Evolutionary conservation across 225 moss, liverwort and hornwort genomes (phyloP).

Genomic region (Straminergon stramineum): DNA sequence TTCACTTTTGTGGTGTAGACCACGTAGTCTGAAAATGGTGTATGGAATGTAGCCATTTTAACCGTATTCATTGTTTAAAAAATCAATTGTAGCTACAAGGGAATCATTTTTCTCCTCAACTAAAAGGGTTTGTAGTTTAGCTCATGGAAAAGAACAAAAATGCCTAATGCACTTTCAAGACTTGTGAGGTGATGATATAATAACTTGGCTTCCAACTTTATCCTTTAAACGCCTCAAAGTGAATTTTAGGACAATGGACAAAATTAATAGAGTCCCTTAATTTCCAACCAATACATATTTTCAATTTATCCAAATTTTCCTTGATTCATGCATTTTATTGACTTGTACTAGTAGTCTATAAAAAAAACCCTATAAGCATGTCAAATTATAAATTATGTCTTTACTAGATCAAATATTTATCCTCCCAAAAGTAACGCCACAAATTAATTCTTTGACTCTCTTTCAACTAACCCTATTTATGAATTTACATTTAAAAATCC

Average conservation of each 20-base stretch:
- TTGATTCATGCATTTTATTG: not conserved
- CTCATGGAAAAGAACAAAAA: not conserved
- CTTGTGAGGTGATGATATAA: not conserved
- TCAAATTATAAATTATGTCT: not conserved
- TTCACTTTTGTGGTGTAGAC: too few species aligned
- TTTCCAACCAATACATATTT: not conserved
- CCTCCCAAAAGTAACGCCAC: not conserved
- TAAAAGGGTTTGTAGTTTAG: not conserved
- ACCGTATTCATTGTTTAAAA: too few species aligned
- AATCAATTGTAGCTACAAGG: not conserved
- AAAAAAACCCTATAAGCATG: not conserved
- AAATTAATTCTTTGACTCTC: not conserved
- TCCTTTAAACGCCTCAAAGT: too few species aligned
- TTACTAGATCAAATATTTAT: not conserved
- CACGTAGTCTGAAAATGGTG: too few species aligned
- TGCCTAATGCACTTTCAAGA: not conserved
- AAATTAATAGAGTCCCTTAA: not conserved
- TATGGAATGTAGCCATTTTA: too few species aligned
- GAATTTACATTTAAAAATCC: too few species aligned
- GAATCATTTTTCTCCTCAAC: not conserved
- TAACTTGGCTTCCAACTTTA: not conserved
- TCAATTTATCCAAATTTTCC: not conserved
- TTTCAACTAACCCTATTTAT: not conserved
- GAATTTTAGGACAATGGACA: not conserved
- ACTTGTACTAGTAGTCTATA: not conserved